A percentile compares a stretch with the other conserved stretches of the same genome.
These are phyloP conservation scores for Lachnellula occidentalis DNA, from an alignment of 2,329 filamentous ascomycete species.

Conservation along the genomic window DNA sequence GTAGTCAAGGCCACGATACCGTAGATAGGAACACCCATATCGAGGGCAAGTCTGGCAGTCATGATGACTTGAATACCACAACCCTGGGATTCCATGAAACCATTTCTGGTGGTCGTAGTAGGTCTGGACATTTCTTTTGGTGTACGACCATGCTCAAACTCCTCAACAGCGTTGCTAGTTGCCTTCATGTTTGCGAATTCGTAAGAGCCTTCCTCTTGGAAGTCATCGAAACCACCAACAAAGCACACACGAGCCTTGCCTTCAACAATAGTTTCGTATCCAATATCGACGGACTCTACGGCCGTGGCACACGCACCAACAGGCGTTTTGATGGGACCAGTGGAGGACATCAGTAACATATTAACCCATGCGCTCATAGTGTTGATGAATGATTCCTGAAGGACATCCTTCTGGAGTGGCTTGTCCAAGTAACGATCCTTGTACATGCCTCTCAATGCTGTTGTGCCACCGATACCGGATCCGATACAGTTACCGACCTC, in stretches of 20 bases:
- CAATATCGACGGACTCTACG: constrained; percentile 95
- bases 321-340: constrained; percentile 96
- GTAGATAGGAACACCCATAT: constrained; percentile 98
- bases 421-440: constrained; percentile 95
- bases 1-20: constrained; percentile 89
- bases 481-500: constrained; percentile 98
- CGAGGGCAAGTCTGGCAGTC: constrained; percentile 89
- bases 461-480: constrained; percentile 94
- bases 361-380: constrained; percentile 99
- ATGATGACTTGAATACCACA: constrained; percentile 98
- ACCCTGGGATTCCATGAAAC: constrained; percentile 99
- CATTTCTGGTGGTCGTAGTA: constrained; percentile 91
- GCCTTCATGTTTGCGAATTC: constrained; percentile 99
- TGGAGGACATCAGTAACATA: constrained; percentile 96
- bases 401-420: constrained; percentile 96
- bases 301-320: constrained; percentile 96
- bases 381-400: constrained; percentile 99
- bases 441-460: constrained; percentile 94
- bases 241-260: constrained; percentile 97
- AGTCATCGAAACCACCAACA: constrained; percentile 98
- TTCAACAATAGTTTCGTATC: constrained; percentile 97
- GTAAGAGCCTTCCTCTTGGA: constrained; percentile 97
- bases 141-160: constrained; percentile 91
- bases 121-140: constrained; percentile 97
- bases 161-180: constrained; percentile 95